Conservation (phyloP, 169 alveolate species). For the Plasmodium inui region DNA sequence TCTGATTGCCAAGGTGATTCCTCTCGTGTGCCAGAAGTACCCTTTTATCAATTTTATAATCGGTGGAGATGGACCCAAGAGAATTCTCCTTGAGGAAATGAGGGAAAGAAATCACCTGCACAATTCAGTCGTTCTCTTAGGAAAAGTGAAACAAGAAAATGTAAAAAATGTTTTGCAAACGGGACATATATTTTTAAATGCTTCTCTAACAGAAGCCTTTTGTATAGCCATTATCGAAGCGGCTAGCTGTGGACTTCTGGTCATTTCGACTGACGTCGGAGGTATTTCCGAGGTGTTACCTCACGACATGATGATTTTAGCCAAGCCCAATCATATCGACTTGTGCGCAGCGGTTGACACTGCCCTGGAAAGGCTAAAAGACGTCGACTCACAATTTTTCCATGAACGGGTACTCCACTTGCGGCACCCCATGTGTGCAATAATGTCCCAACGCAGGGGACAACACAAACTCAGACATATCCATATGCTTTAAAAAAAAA, state of each 20-base stretch:
- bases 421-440: neutral
- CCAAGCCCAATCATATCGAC: conserved; percentile 80
- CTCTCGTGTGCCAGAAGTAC: conserved; percentile 94
- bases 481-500: neutral
- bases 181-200: conserved; percentile 98
- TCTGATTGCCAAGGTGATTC: conserved; percentile 96
- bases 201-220: conserved; percentile 99
- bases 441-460: neutral
- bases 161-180: conserved; percentile 94
- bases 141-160: conserved; percentile 93
- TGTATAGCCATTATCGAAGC: conserved; percentile 99
- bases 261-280: conserved; percentile 98
- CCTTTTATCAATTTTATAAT: conserved; percentile 91
- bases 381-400: conserved; percentile 57
- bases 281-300: conserved; percentile 96
- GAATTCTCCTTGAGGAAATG: conserved; percentile 94
- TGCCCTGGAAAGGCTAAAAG: conserved; percentile 78
- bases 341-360: conserved; percentile 80
- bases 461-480: neutral
- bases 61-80: conserved; percentile 98
- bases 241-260: conserved; percentile 98
- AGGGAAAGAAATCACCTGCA: conserved; percentile 92
- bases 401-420: conserved; percentile 74
- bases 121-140: conserved; percentile 94
- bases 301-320: conserved; percentile 81